Conservation (phyloP, 169 alveolate species). For the Cryptosporidium xiaoi region DNA sequence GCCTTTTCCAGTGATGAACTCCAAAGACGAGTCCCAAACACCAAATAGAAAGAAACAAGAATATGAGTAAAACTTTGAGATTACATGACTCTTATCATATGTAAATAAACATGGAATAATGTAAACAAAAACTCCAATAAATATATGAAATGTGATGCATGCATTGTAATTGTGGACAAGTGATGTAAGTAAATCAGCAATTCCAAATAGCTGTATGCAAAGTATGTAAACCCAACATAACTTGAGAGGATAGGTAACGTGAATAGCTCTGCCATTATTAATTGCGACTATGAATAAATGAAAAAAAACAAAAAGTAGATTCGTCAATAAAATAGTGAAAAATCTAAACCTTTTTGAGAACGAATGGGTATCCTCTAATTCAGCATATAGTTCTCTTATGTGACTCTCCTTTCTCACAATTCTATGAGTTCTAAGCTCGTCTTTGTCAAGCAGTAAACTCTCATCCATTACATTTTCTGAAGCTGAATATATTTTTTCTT, state of each 20-base stretch:
- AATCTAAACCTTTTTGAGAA: conserved; percentile 27
- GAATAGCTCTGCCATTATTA: conserved; percentile 47
- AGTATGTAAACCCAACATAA: conserved; percentile 30
- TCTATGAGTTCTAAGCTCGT: conserved; percentile 17
- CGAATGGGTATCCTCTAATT: conserved; percentile 18
- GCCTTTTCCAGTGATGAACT: conserved; percentile 68
- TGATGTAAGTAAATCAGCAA: conserved; percentile 30
- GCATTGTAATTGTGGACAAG: conserved; percentile 14
- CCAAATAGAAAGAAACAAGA: conserved; percentile 53
- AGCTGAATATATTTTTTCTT: background rate
- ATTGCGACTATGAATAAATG: conserved; percentile 34
- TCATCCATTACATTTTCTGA: background rate
- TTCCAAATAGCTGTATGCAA: conserved; percentile 13
- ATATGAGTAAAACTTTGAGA: conserved; percentile 31
- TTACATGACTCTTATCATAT: conserved; percentile 16
- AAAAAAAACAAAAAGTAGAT: background rate
- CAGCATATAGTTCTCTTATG: conserved; percentile 17
- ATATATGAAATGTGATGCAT: background rate
- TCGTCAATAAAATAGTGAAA: conserved; percentile 24
- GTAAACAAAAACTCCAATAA: conserved; percentile 7
- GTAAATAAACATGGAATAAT: conserved; percentile 40
- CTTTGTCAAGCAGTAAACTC: background rate
- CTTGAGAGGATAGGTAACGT: conserved; percentile 41
- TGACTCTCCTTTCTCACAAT: conserved; percentile 18
- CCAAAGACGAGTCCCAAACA: conserved; percentile 71